Percentiles rank a stretch among this genome's conserved stretches.
phyloP scores from a whole-genome alignment of 176 grass and related monocot genomes.

The Neostapfia colusana region DNA sequence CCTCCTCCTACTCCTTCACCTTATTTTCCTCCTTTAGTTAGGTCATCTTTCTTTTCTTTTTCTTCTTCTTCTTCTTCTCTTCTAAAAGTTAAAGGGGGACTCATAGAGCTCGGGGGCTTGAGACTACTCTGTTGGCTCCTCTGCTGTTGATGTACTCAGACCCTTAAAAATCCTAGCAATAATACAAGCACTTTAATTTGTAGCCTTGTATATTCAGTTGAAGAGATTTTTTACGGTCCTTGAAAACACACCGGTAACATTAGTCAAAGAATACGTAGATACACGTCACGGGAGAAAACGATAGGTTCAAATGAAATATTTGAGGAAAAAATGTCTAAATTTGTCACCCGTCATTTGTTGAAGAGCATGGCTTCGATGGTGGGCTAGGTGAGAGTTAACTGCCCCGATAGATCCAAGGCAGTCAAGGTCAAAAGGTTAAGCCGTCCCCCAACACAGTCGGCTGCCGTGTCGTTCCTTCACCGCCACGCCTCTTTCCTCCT shows the following conservation, averaged over 20 bases:
- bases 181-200: background rate
- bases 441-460: background rate
- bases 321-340: background rate
- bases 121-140: too few relatives aligned
- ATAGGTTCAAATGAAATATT: background rate
- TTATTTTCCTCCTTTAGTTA: too few relatives aligned
- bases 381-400: slow-evolving; percentile 29
- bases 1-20: too few relatives aligned
- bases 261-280: background rate
- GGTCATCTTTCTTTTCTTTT: too few relatives aligned
- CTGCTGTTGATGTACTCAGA: too few relatives aligned
- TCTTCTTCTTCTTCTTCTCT: too few relatives aligned
- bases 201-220: background rate
- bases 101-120: too few relatives aligned
- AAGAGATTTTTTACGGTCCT: background rate
- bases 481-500: slow-evolving; percentile 49
- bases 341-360: background rate
- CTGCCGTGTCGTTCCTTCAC: slow-evolving; percentile 29
- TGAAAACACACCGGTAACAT: background rate
- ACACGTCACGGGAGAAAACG: background rate
- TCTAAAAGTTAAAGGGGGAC: too few relatives aligned
- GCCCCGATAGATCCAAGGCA: background rate
- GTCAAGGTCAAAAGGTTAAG: slow-evolving; percentile 44
- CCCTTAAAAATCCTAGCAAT: background rate
- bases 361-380: background rate